Evolutionary conservation across 495 filamentous ascomycete genomes (phyloP).

Genomic region (Lophium mytilinum): DNA sequence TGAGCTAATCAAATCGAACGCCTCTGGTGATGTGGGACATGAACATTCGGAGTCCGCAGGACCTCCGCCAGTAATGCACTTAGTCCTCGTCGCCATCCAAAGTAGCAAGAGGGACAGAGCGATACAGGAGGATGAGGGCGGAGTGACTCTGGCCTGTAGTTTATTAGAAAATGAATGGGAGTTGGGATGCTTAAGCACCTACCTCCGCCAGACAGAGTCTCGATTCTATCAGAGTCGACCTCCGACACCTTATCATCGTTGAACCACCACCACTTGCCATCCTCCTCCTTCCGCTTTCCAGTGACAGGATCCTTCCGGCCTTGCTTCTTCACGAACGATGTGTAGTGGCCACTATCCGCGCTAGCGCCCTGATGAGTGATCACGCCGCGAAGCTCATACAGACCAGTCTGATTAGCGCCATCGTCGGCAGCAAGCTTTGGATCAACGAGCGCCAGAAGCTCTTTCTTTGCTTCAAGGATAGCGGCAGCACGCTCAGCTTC

Average conservation of each 20-base stretch:
- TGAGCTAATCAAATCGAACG: background rate
- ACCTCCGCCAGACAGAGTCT: slow-evolving; percentile 83
- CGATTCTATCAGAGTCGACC: slow-evolving; percentile 84
- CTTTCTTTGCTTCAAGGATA: slow-evolving; percentile 71
- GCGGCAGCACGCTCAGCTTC: slow-evolving; percentile 72
- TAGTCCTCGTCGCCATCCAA: slow-evolving; percentile 38
- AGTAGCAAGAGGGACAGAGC: slow-evolving; percentile 62
- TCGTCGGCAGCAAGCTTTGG: slow-evolving; percentile 63
- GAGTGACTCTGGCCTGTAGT: slow-evolving; percentile 76
- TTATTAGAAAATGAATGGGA: slow-evolving; percentile 4
- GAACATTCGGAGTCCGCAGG: background rate
- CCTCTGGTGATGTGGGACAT: background rate
- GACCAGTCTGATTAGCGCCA: slow-evolving; percentile 80
- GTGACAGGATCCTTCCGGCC: slow-evolving; percentile 54
- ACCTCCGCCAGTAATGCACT: background rate
- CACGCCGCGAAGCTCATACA: slow-evolving; percentile 90
- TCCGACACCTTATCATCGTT: slow-evolving; percentile 97
- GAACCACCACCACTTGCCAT: slow-evolving; percentile 99
- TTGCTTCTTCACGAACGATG: slow-evolving; percentile 91
- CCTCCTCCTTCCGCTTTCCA: slow-evolving; percentile 65
- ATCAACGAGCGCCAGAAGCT: slow-evolving; percentile 65
- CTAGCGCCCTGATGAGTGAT: slow-evolving; percentile 97
- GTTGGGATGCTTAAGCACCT: slow-evolving; percentile 26
- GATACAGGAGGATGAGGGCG: slow-evolving; percentile 86
- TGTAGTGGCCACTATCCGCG: slow-evolving; percentile 97